Evolutionary conservation across 2,329 filamentous ascomycete genomes (phyloP), one percentile per base, ranked within the genome.

Genomic region (Lachnellula willkommii): DNA sequence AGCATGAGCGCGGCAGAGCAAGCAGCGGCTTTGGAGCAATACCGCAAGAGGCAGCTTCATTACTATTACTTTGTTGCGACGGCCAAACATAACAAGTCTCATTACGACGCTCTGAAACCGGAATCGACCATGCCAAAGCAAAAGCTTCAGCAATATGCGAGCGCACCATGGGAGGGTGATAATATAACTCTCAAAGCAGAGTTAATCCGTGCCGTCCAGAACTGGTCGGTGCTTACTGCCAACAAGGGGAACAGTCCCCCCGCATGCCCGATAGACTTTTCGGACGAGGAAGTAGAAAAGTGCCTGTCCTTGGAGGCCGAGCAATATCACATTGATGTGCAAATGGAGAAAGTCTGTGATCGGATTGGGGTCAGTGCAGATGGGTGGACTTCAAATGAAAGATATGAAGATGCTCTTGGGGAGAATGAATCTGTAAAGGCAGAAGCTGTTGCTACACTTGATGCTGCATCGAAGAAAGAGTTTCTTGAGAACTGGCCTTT

Each of bases 21-120:
- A 47, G 50, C 48, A 17, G 35, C 32, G 39, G 64, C 51, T n/a
- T 55, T 57, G 17, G 66, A 70, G 46, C 53, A 58, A 15, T 67
- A 59, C 47, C 65, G 68, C 20, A 64, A 65, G 42, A 55, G 66
- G n/a, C 64, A 69, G 36, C 37, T 69, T 24, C 68, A 70, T 35
- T 70, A 65, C 55, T 68, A 63, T 40, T 70, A 71, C 39, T 50
- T 70, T n/a, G 65, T 60, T 5, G 63, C 63, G 32, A 66, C 67
- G 8, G 57, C 60, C 40, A 50, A 60, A 47, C 26, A 66, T 45
- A 69, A 70, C 45, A 36, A 62, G 26, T 47, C 39, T 35, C 68
- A 71, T 56, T 67, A 59, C 57, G 37, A 57, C 24, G 65, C 66
- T 5, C 57, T 70, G n/a, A 48, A 61, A 49, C 24, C 64, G 48